These are phyloP conservation scores for Daldinia eschscholtzii DNA, from an alignment of 2,329 filamentous ascomycete genomes.

Conservation along the genomic window DNA sequence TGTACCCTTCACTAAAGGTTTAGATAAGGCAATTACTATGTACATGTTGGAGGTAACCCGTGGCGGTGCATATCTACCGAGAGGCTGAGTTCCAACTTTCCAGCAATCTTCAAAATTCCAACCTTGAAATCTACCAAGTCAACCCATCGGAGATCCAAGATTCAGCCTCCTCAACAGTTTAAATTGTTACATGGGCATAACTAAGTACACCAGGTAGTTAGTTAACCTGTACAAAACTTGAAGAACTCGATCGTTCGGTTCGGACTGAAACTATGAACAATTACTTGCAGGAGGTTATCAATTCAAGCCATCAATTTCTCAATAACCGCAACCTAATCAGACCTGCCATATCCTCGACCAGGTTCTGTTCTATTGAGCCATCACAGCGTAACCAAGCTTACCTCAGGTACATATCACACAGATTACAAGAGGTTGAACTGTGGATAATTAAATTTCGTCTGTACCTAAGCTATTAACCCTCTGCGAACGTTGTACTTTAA, in stretches of 20 bases:
- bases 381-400: not conserved
- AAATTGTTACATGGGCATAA: too few species aligned
- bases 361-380: not conserved
- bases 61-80: conserved; percentile 26
- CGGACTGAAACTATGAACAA: too few species aligned
- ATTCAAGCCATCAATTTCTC: too few species aligned
- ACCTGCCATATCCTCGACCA: not conserved
- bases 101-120: not conserved
- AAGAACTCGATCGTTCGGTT: too few species aligned
- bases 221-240: too few species aligned
- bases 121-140: not conserved
- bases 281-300: too few species aligned
- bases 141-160: not conserved
- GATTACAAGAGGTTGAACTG: not conserved
- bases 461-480: too few species aligned
- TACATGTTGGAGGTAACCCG: conserved; percentile 9
- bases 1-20: too few species aligned
- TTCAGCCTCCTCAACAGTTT: not conserved
- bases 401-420: not conserved
- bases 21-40: not conserved
- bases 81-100: conserved; percentile 12
- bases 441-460: not conserved
- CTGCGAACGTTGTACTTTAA: not conserved
- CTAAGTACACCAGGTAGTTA: too few species aligned
- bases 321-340: too few species aligned